Evolutionary conservation across 306 rosid species (phyloP).

Genomic region (Quercus berberidifolia): DNA sequence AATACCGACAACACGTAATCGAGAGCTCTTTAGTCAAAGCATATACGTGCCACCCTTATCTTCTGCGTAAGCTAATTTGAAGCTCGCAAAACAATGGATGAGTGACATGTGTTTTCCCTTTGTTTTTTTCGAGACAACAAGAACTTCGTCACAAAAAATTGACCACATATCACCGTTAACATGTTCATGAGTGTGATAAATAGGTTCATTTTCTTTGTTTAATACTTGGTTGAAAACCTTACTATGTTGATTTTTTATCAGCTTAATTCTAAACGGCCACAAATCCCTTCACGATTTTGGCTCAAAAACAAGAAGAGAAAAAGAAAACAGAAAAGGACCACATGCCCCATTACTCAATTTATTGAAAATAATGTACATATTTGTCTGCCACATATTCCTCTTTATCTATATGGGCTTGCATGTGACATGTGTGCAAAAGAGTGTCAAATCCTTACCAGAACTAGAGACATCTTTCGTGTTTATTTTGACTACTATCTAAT

Average conservation of each 20-base stretch:
- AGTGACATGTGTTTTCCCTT: background rate
- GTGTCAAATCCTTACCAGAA: too few relatives aligned
- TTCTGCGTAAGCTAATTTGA: slow-evolving; percentile 11
- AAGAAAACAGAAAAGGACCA: background rate
- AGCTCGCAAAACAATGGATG: background rate
- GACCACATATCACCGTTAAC: too few relatives aligned
- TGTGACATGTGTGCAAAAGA: background rate
- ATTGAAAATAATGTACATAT: background rate
- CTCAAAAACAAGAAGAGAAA: background rate
- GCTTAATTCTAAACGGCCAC: background rate
- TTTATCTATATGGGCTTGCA: background rate
- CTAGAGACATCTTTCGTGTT: too few relatives aligned
- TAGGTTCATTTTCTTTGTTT: background rate
- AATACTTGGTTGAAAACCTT: too few relatives aligned
- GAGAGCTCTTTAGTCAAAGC: slow-evolving; percentile 25
- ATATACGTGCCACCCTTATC: slow-evolving; percentile 26
- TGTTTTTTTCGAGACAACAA: background rate
- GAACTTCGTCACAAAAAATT: background rate
- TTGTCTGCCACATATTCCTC: background rate
- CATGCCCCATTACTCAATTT: background rate
- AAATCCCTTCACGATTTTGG: background rate
- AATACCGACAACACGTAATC: slow-evolving; percentile 16
- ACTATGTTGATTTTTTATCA: too few relatives aligned
- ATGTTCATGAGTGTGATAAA: background rate
- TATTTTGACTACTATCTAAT: too few relatives aligned